Percentiles rank a stretch among this genome's conserved stretches.
Evolutionary conservation across 257 asterid species (phyloP).

Genomic region (Nicotiana attenuata): DNA sequence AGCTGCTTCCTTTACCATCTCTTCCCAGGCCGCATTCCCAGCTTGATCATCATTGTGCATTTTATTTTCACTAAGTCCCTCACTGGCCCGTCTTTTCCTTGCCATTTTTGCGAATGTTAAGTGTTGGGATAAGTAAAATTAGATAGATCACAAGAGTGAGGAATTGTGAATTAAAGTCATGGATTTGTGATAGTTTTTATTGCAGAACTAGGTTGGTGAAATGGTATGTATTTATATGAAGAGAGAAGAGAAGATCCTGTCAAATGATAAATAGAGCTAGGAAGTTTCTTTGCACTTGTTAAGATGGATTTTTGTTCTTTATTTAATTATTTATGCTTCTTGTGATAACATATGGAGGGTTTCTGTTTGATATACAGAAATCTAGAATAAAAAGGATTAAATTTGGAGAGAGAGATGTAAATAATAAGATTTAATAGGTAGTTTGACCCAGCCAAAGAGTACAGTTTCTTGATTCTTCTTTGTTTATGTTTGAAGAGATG

Average conservation of each 20-base stretch:
- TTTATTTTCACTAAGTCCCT: constrained; percentile 15
- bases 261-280: not conserved
- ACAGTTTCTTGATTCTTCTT: not conserved
- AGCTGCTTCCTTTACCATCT: constrained; percentile 36
- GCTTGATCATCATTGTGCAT: not conserved
- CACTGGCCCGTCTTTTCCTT: constrained; percentile 55
- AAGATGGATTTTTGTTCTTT: not conserved
- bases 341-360: constrained; percentile 7
- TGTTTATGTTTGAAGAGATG: not conserved
- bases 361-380: not conserved
- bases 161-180: not conserved
- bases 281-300: not conserved
- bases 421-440: not conserved
- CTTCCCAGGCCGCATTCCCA: constrained; percentile 35
- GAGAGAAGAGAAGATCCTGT: not conserved
- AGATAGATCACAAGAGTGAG: not conserved
- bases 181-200: not conserved
- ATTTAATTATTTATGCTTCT: not conserved
- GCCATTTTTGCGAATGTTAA: constrained; percentile 31
- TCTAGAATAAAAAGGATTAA: not conserved
- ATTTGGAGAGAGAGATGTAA: not conserved
- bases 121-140: not conserved
- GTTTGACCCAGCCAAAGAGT: constrained; percentile 22
- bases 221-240: constrained; percentile 1
- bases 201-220: constrained; percentile 7